Evolutionary conservation across 495 filamentous ascomycete genomes (phyloP).

Genomic region (Aspergillus heteromorphus): DNA sequence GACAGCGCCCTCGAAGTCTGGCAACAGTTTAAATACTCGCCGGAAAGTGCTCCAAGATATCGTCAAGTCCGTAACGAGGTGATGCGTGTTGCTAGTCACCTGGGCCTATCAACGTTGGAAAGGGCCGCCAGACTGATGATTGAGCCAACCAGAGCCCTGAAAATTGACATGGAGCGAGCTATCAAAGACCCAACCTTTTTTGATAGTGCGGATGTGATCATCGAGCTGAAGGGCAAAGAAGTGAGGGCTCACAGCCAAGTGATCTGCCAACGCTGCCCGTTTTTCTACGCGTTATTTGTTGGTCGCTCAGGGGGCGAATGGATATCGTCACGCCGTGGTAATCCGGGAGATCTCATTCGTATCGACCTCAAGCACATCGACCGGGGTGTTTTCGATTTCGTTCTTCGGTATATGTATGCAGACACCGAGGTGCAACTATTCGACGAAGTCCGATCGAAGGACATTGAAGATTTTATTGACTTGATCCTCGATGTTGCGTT

Average conservation of each 20-base stretch:
- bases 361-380: constrained; percentile 83
- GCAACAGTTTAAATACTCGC: constrained; percentile 61
- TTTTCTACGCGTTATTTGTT: constrained; percentile 84
- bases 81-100: constrained; percentile 66
- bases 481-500: constrained; percentile 87
- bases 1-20: constrained; percentile 80
- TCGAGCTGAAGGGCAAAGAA: constrained; percentile 66
- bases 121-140: constrained; percentile 69
- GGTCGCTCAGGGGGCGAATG: constrained; percentile 80
- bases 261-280: constrained; percentile 80
- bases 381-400: constrained; percentile 64
- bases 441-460: constrained; percentile 62
- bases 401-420: constrained; percentile 77
- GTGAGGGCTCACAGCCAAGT: constrained; percentile 69
- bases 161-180: constrained; percentile 62
- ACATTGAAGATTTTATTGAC: constrained; percentile 79
- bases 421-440: constrained; percentile 80
- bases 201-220: constrained; percentile 64
- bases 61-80: constrained; percentile 75
- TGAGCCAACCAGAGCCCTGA: constrained; percentile 54
- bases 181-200: constrained; percentile 64
- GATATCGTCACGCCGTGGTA: constrained; percentile 62
- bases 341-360: constrained; percentile 49
- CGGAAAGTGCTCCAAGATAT: constrained; percentile 59
- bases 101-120: constrained; percentile 66